A percentile compares a stretch with the other conserved stretches of the same genome.
Evolutionary conservation across 2,329 filamentous ascomycete species (phyloP).

Genomic region (Microsporum audouinii): DNA sequence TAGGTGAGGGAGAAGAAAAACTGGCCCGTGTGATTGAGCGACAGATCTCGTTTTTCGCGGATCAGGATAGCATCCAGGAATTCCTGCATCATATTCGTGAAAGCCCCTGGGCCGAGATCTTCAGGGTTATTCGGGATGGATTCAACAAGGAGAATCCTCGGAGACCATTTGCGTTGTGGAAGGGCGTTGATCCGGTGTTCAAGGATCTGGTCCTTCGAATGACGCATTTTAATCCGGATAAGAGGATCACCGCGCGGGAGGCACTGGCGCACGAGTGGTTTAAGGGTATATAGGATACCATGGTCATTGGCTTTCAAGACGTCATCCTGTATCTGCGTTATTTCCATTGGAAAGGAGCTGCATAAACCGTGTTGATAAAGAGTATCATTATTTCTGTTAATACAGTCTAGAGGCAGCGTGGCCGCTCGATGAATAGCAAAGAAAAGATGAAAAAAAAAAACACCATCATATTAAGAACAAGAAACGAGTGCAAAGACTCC

Average conservation of each 20-base stretch:
- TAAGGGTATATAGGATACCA: constrained; percentile 13
- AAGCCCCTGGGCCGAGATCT: constrained; percentile 30
- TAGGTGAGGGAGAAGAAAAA: constrained; percentile 24
- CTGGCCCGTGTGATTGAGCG: constrained; percentile 32
- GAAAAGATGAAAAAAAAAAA: not conserved
- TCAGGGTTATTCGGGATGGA: constrained; percentile 29
- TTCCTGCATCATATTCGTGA: constrained; percentile 18
- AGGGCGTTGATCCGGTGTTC: constrained; percentile 25
- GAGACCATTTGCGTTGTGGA: constrained; percentile 34
- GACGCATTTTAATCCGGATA: constrained; percentile 25
- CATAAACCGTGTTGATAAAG: not conserved
- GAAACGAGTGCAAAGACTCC: not conserved
- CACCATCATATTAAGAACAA: not conserved
- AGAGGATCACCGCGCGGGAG: constrained; percentile 23
- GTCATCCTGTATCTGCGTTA: not conserved
- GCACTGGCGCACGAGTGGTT: constrained; percentile 25
- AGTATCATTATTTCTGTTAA: not conserved
- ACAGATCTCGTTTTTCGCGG: constrained; percentile 40
- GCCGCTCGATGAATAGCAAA: not conserved
- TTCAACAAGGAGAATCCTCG: constrained; percentile 34
- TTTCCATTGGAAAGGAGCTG: not conserved
- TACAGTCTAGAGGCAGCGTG: not conserved
- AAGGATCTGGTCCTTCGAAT: constrained; percentile 22
- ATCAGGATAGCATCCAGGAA: constrained; percentile 31
- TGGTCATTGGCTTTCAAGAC: no score